Evolutionary conservation across 441 rosid species (phyloP).

Genomic region (Sinapis alba): DNA sequence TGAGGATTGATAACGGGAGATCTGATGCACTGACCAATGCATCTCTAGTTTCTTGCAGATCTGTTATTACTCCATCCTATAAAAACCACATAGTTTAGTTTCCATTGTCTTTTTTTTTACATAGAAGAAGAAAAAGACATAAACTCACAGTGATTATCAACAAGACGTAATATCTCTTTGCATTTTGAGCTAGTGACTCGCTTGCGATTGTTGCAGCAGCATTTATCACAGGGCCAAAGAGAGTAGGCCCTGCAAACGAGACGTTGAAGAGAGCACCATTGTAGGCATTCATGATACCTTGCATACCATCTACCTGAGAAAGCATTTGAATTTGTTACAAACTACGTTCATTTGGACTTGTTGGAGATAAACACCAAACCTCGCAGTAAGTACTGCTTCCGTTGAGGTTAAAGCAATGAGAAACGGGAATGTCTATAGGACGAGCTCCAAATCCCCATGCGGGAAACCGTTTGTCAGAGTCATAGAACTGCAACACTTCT

Average conservation of each 20-base stretch:
- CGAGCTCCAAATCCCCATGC: constrained; percentile 99
- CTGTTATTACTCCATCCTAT: constrained; percentile 94
- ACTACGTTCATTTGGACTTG: neutral
- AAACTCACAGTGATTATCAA: constrained; percentile 81
- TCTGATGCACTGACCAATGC: constrained; percentile 91
- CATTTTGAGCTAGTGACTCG: constrained; percentile 62
- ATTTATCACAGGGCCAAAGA: constrained; percentile 86
- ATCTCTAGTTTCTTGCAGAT: constrained; percentile 94
- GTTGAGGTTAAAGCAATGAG: constrained; percentile 91
- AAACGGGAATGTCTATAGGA: constrained; percentile 87
- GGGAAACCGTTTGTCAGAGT: constrained; percentile 80
- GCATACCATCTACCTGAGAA: constrained; percentile 84
- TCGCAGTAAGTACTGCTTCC: constrained; percentile 82
- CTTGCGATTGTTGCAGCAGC: constrained; percentile 74
- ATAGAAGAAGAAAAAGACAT: constrained; percentile 3
- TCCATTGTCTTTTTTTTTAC: constrained; percentile 3
- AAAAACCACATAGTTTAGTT: neutral
- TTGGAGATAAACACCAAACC: constrained; percentile 41
- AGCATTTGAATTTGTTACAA: neutral
- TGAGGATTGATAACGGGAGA: constrained; percentile 86
- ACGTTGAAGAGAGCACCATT: constrained; percentile 83
- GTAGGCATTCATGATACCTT: constrained; percentile 84
- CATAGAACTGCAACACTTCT: constrained; percentile 88
- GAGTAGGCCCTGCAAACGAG: constrained; percentile 95
- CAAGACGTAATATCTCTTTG: constrained; percentile 66